Evolutionary conservation across 805 yeast species (phyloP).

Genomic region (Myxozyma udenii): DNA sequence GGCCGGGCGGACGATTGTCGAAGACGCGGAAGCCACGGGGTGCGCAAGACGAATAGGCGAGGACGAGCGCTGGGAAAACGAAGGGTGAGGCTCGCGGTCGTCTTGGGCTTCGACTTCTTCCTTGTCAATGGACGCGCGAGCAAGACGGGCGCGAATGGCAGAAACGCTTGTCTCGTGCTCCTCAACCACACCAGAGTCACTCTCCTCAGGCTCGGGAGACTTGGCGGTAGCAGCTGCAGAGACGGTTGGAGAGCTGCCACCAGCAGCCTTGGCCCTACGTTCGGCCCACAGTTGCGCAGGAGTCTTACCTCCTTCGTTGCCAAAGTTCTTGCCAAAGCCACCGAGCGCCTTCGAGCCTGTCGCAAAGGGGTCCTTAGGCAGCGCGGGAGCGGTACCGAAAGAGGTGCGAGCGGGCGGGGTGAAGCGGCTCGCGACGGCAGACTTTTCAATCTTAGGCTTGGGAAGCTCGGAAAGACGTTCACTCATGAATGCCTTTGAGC

Average conservation of each 20-base stretch:
- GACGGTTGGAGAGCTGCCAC: conserved; percentile 13
- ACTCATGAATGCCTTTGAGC: conserved; percentile 40
- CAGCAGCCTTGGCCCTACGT: conserved; percentile 55
- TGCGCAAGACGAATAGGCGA: conserved; percentile 35
- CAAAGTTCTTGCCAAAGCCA: conserved; percentile 61
- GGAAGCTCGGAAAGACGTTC: conserved; percentile 62
- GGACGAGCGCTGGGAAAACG: conserved; percentile 29
- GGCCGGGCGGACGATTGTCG: conserved; percentile 16
- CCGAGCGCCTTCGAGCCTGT: conserved; percentile 10
- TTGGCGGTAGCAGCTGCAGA: conserved; percentile 8
- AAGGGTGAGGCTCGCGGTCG: conserved; percentile 34
- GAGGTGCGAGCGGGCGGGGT: conserved; percentile 27
- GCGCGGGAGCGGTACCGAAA: conserved; percentile 40
- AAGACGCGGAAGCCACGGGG: conserved; percentile 27
- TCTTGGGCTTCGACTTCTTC: conserved; percentile 36
- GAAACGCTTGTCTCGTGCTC: conserved; percentile 28
- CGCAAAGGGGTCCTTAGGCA: conserved; percentile 47
- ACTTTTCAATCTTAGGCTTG: conserved; percentile 51
- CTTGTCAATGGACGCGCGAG: conserved; percentile 26
- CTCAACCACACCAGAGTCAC: too few species aligned
- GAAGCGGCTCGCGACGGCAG: conserved; percentile 44
- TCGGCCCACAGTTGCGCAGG: conserved; percentile 98
- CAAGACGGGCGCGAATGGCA: conserved; percentile 29
- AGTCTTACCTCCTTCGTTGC: conserved; percentile 71
- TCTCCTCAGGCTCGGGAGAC: conserved; percentile 34